Evolutionary conservation across 2,329 filamentous ascomycete species (phyloP), one percentile per base, ranked within the genome.

Genomic region (Diplodia mutila): DNA sequence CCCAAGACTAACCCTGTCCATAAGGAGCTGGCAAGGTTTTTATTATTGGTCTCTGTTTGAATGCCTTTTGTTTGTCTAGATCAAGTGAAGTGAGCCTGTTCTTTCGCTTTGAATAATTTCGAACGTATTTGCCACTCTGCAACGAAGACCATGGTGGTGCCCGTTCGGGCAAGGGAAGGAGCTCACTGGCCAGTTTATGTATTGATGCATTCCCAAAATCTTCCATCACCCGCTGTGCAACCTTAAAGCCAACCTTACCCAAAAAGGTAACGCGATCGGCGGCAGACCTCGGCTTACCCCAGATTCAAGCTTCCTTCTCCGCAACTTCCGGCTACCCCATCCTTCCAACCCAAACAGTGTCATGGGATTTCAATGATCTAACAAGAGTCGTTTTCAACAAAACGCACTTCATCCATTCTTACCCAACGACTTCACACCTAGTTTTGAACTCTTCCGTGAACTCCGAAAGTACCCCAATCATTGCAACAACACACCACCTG

Each of bases 241-340:
- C 57, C 39, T 49, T 34, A 25, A 61, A 3, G 18, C 11, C 42
- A 61, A 18, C 27, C 39, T 32, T 48, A n/a, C 42, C 42, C 12
- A 9, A 61, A 9, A 61, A 48, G 18, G 25, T 16, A 42, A 16
- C 12, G n/a, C 32, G 59, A 63, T 63, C 59, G 46, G 59, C 46
- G 46, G 46, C 11, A 23, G 46, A 51, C 59, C 59, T 63, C 59
- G 59, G 59, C 59, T 63, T 63, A 63, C 59, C 59, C 59, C 59
- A 51, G 59, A 63, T 51, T 37, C 29, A 14, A 61, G 57, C 59
- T 37, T 42, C 12, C 42, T 27, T 21, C 59, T 63, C 46, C 59
- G 46, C 59, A 63, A 51, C 16, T 11, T 23, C 42, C 59, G 25
- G 39, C 57, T 32, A 49, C 3, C 39, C 29, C 29, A 51, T 29